Percentiles rank a stretch among this genome's conserved stretches.
Conservation (phyloP, 176 grass and related monocot species). For the Aegilops umbellulata region DNA sequence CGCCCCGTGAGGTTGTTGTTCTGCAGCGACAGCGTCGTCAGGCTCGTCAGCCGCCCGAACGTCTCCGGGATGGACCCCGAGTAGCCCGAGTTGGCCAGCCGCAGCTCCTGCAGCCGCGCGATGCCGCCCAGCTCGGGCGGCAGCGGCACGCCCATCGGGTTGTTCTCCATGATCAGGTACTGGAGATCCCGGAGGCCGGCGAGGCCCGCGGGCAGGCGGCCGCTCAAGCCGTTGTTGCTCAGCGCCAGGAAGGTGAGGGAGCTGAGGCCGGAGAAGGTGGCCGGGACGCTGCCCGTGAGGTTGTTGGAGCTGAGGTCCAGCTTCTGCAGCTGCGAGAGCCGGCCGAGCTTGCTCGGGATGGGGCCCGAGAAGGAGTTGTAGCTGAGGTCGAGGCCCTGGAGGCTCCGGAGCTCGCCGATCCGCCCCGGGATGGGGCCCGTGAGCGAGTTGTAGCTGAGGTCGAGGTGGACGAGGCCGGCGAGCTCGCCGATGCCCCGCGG, state of each 20-base stretch:
- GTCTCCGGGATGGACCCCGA: constrained; percentile 68
- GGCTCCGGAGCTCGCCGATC: constrained; percentile 39
- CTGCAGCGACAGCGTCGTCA: constrained; percentile 85
- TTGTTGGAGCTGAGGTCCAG: constrained; percentile 92
- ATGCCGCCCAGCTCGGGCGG: constrained; percentile 62
- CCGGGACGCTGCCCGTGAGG: constrained; percentile 58
- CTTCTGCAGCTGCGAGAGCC: constrained; percentile 68
- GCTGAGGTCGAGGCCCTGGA: constrained; percentile 83
- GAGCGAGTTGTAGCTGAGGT: constrained; percentile 96
- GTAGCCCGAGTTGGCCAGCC: constrained; percentile 84
- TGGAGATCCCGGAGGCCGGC: constrained; percentile 66
- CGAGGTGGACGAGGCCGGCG: constrained; percentile 60
- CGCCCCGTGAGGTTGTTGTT: constrained; percentile 74
- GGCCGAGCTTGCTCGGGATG: constrained; percentile 61
- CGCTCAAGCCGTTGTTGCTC: constrained; percentile 68
- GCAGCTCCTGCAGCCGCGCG: constrained; percentile 77
- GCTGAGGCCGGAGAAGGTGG: constrained; percentile 16
- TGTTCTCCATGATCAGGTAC: constrained; percentile 96
- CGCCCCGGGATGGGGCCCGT: constrained; percentile 47
- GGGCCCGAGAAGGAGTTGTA: constrained; percentile 75
- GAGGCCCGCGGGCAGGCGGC: constrained; percentile 55
- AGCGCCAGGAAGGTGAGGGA: constrained; percentile 72
- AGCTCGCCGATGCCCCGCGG: constrained; percentile 46
- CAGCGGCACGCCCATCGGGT: constrained; percentile 61
- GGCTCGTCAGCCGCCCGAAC: constrained; percentile 60